phyloP scores from a whole-genome alignment of 2,329 filamentous ascomycete species.

The Claviceps sorghi region DNA sequence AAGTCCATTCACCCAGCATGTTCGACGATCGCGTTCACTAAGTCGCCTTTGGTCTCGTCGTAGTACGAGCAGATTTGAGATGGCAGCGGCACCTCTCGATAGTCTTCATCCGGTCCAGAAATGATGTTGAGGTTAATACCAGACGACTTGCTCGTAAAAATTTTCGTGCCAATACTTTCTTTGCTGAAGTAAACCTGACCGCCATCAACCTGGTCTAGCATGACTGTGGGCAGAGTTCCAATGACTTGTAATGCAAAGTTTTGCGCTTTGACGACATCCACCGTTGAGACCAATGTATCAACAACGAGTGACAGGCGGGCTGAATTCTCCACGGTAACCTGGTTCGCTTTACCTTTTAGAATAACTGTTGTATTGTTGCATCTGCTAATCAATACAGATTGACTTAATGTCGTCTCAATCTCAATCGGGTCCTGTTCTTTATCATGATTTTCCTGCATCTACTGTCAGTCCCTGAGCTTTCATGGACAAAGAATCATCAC shows the following conservation, averaged over 20 bases:
- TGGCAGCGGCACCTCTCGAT: constrained; percentile 72
- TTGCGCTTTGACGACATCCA: constrained; percentile 89
- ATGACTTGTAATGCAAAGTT: constrained; percentile 92
- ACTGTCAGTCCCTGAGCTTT: constrained; percentile 3
- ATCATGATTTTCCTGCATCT: constrained; percentile 71
- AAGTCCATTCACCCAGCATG: constrained; percentile 54
- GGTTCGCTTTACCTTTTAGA: constrained; percentile 85
- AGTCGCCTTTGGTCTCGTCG: constrained; percentile 52
- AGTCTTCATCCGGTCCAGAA: constrained; percentile 58
- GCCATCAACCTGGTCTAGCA: constrained; percentile 87
- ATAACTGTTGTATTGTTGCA: constrained; percentile 87
- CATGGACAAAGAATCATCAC: constrained; percentile 13
- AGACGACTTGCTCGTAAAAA: constrained; percentile 80
- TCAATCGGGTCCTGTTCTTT: constrained; percentile 58
- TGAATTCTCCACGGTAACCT: constrained; percentile 90
- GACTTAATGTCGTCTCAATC: constrained; percentile 66
- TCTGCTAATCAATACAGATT: constrained; percentile 82
- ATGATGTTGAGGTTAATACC: constrained; percentile 80
- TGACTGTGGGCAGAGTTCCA: constrained; percentile 69
- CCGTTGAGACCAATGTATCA: constrained; percentile 75
- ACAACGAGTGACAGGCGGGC: constrained; percentile 71
- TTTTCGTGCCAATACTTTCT: constrained; percentile 61
- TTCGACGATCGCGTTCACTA: constrained; percentile 90
- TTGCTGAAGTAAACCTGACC: constrained; percentile 76
- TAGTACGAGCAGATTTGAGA: constrained; percentile 75